phyloP scores from a whole-genome alignment of 257 asterid species.

The Osmanthus fragrans region DNA sequence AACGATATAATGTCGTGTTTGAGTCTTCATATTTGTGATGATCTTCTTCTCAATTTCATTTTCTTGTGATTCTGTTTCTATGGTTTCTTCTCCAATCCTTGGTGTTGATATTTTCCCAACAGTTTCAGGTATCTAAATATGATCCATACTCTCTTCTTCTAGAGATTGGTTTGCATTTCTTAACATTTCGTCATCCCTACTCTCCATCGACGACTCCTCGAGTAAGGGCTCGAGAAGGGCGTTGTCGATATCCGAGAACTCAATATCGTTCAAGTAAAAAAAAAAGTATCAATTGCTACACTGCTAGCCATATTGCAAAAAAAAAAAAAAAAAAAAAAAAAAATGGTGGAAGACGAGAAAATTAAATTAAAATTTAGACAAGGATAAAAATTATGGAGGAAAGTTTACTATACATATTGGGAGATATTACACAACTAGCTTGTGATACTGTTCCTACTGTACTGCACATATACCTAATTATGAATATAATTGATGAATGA shows the following conservation, averaged over 20 bases:
- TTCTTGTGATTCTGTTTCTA: too few species aligned
- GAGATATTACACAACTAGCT: neutral
- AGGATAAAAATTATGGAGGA: neutral
- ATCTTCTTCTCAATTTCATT: too few species aligned
- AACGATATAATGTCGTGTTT: too few species aligned
- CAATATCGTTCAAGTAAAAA: constrained; percentile 27
- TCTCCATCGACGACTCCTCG: constrained; percentile 34
- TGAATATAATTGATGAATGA: neutral
- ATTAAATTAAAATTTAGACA: constrained; percentile 25
- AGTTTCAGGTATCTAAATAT: constrained; percentile 1
- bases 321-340: neutral
- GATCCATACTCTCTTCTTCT: constrained; percentile 30
- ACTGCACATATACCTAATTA: constrained; percentile 10
- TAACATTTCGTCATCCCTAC: constrained; percentile 35
- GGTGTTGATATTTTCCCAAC: too few species aligned
- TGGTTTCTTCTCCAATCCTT: too few species aligned
- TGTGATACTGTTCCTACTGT: constrained; percentile 11
- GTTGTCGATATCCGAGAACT: constrained; percentile 32
- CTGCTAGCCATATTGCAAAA: constrained; percentile 16
- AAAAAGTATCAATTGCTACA: constrained; percentile 5
- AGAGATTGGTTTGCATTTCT: constrained; percentile 37
- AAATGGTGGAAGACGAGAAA: neutral
- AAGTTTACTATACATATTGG: neutral
- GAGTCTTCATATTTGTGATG: too few species aligned
- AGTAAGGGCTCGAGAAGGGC: constrained; percentile 40